Conservation (phyloP, 768 basidiomycete species). For the Rhizopogon vinicolor region DNA sequence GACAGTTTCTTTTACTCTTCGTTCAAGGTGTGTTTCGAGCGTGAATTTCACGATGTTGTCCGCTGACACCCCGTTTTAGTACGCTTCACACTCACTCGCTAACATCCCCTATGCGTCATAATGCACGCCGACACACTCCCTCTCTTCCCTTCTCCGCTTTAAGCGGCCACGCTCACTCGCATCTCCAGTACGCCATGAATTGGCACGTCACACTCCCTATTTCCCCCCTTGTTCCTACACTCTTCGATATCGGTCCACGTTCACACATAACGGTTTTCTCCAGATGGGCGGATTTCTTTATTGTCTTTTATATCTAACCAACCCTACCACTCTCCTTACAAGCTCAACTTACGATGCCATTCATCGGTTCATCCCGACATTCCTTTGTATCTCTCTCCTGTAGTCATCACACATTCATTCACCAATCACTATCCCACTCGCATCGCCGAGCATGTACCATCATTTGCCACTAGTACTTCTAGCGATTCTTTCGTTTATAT, state of each 20-base stretch:
- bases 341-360: not conserved
- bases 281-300: constrained; percentile 3
- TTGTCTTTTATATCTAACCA: not conserved
- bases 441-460: not conserved
- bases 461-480: not conserved
- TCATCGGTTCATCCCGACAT: not conserved
- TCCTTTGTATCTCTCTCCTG: not conserved
- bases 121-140: not conserved
- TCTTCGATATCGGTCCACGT: not conserved
- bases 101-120: not conserved
- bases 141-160: not conserved
- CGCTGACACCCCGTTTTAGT: too few species aligned
- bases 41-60: too few species aligned
- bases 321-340: constrained; percentile 1
- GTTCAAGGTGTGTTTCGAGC: too few species aligned
- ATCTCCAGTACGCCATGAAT: not conserved
- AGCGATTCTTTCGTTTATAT: not conserved
- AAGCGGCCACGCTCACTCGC: not conserved
- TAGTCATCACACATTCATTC: constrained; percentile 1
- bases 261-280: not conserved
- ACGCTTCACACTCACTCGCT: too few species aligned
- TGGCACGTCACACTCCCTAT: not conserved
- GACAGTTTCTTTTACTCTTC: too few species aligned
- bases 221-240: not conserved
- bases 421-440: too few species aligned